Conservation (phyloP, 768 basidiomycete genomes). For the Ramaria sp. region DNA sequence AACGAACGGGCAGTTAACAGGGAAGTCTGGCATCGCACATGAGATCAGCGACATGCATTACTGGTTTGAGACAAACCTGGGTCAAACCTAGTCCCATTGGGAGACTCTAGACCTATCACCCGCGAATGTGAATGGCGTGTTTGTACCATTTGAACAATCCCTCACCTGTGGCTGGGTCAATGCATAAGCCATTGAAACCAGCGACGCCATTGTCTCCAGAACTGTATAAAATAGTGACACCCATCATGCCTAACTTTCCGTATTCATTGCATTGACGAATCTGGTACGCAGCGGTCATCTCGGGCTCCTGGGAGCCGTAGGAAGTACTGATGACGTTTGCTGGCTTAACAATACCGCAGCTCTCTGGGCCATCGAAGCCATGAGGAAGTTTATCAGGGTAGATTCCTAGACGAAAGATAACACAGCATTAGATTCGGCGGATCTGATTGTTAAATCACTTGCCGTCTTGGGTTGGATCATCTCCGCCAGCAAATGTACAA, state of each 20-base stretch:
- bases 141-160: background rate
- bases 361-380: constrained; percentile 9
- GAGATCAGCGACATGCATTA: background rate
- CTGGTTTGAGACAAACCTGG: constrained; percentile 14
- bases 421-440: background rate
- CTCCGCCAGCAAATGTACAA: constrained; percentile 27
- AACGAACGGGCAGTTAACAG: constrained; percentile 33
- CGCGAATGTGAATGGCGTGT: background rate
- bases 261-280: constrained; percentile 37
- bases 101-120: constrained; percentile 17
- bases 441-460: constrained; percentile 1
- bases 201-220: constrained; percentile 39
- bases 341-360: constrained; percentile 12
- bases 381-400: constrained; percentile 5
- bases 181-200: constrained; percentile 22
- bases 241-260: constrained; percentile 39
- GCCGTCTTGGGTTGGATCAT: constrained; percentile 20
- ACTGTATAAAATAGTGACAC: constrained; percentile 33
- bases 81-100: constrained; percentile 25
- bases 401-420: background rate
- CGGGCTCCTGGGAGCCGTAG: constrained; percentile 15
- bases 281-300: constrained; percentile 15
- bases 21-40: constrained; percentile 20
- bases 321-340: constrained; percentile 15
- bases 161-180: constrained; percentile 20